Conservation (phyloP, 2,329 filamentous ascomycete genomes). For the Nothopassalora personata region DNA sequence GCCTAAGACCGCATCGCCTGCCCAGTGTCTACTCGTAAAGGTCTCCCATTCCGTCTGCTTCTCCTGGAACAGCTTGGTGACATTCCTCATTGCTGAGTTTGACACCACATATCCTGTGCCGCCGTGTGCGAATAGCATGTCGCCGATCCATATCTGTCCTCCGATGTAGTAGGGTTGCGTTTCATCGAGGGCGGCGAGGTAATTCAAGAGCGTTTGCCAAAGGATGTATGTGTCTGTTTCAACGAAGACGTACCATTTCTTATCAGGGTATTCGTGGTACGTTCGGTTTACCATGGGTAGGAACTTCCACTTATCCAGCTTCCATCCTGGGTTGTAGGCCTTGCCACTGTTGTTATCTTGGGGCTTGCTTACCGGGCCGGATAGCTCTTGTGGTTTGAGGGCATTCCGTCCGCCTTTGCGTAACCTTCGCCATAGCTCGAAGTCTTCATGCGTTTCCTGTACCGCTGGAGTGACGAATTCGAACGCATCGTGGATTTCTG, state of each 20-base stretch:
- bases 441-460: conserved; percentile 20
- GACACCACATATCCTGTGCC: conserved; percentile 40
- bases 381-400: conserved; percentile 19
- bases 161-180: conserved; percentile 41
- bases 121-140: conserved; percentile 36
- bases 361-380: conserved; percentile 12
- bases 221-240: conserved; percentile 55
- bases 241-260: conserved; percentile 56
- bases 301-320: conserved; percentile 52
- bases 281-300: conserved; percentile 49
- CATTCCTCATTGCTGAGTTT: conserved; percentile 33
- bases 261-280: conserved; percentile 36
- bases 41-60: conserved; percentile 32
- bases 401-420: conserved; percentile 12
- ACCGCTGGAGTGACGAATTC: conserved; percentile 16
- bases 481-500: conserved; percentile 32
- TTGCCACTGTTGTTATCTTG: conserved; percentile 9
- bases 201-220: conserved; percentile 44
- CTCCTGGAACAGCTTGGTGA: conserved; percentile 35
- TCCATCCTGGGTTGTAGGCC: conserved; percentile 39
- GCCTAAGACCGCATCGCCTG: conserved; percentile 28
- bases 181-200: conserved; percentile 36
- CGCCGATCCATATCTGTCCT: conserved; percentile 33
- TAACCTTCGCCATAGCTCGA: conserved; percentile 23
- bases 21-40: conserved; percentile 26